Percentiles rank a stretch among this genome's conserved stretches.
Evolutionary conservation across 225 moss, liverwort and hornwort genomes (phyloP).

Genomic region (Bryoerythrophyllum caledonicum): DNA sequence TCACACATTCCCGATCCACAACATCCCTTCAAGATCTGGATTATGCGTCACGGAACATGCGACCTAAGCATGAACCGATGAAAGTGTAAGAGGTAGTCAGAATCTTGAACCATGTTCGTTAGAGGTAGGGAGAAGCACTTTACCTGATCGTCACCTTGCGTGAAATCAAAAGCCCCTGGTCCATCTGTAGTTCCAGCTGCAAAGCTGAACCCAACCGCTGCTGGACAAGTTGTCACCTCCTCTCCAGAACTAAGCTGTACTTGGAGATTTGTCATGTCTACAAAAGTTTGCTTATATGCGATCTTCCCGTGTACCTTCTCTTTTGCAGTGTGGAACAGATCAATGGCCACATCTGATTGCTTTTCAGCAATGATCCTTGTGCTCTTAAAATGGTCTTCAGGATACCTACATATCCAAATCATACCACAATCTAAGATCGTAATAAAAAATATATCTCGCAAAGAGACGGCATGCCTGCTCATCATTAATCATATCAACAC

Average conservation of each 20-base stretch:
- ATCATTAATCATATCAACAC: conserved; percentile 9
- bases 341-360: conserved; percentile 68
- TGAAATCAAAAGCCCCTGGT: conserved; percentile 95
- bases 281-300: conserved; percentile 67
- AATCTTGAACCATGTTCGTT: conserved; percentile 6
- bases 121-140: not conserved
- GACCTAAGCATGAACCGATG: conserved; percentile 3
- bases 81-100: conserved; percentile 6
- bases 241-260: conserved; percentile 66
- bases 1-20: conserved; percentile 6
- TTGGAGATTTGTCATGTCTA: conserved; percentile 74
- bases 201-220: conserved; percentile 96
- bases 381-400: conserved; percentile 90
- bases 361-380: conserved; percentile 83
- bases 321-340: conserved; percentile 69
- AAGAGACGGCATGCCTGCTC: not conserved
- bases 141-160: conserved; percentile 92
- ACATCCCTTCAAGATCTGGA: not conserved
- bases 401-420: conserved; percentile 54
- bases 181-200: conserved; percentile 99
- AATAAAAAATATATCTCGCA: conserved; percentile 9
- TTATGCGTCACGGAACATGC: not conserved
- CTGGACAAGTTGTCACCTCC: conserved; percentile 80
- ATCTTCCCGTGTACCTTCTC: conserved; percentile 74
- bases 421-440: conserved; percentile 14